Conservation (phyloP, 1,284 basidiomycete genomes). For the Austroboletus rostrupii region DNA sequence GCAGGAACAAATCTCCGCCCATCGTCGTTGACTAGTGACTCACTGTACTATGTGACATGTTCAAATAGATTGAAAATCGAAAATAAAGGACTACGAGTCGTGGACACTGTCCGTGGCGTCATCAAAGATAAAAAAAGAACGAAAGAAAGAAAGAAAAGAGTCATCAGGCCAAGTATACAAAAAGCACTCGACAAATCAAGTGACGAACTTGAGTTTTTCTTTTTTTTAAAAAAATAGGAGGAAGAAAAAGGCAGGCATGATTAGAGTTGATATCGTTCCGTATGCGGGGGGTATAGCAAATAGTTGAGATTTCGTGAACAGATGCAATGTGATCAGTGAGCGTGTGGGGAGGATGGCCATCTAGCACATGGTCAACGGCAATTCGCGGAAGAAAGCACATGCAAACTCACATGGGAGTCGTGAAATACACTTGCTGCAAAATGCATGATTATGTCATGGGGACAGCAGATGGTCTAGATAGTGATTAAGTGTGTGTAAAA, state of each 20-base stretch:
- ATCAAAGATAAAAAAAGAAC: background rate
- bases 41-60: slow-evolving; percentile 3
- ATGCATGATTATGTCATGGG: slow-evolving; percentile 26
- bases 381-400: background rate
- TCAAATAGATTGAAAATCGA: background rate
- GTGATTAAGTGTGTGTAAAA: slow-evolving; percentile 25
- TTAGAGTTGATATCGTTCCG: slow-evolving; percentile 18
- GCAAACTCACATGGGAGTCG: slow-evolving; percentile 21
- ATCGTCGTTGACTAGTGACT: background rate
- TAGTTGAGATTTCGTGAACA: slow-evolving; percentile 16
- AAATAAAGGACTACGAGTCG: slow-evolving; percentile 2
- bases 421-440: slow-evolving; percentile 28
- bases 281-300: slow-evolving; percentile 27
- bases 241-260: background rate
- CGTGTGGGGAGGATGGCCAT: slow-evolving; percentile 27
- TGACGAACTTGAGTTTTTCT: background rate
- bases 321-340: slow-evolving; percentile 24
- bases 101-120: background rate
- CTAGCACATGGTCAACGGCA: slow-evolving; percentile 14
- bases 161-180: background rate
- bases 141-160: background rate
- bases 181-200: background rate
- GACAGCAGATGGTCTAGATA: slow-evolving; percentile 19
- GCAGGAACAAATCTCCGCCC: background rate
- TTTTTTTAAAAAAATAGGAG: background rate